phyloP scores from a whole-genome alignment of 2,329 filamentous ascomycete genomes.

The Penicillium sp. region DNA sequence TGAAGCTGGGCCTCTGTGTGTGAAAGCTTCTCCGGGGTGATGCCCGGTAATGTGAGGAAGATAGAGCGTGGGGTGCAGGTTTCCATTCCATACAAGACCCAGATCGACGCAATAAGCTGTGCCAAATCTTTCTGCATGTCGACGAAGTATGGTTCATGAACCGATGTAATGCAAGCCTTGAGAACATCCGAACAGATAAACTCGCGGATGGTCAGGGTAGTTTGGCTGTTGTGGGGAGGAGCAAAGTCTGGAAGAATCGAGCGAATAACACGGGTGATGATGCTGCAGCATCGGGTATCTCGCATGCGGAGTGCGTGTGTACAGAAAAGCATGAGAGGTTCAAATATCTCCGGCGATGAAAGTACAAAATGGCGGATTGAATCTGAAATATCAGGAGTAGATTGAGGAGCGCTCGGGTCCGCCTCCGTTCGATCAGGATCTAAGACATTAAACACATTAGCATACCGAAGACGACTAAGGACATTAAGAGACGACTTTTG shows the following conservation, averaged over 20 bases:
- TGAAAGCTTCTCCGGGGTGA: constrained; percentile 68
- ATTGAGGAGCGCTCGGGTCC: constrained; percentile 34
- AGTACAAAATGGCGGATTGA: constrained; percentile 79
- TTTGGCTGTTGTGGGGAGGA: constrained; percentile 45
- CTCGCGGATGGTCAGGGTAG: constrained; percentile 72
- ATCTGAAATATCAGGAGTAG: constrained; percentile 51
- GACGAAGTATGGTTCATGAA: constrained; percentile 95
- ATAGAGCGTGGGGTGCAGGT: constrained; percentile 72
- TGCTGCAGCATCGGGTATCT: constrained; percentile 83
- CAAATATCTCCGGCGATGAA: constrained; percentile 72
- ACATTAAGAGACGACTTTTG: background rate
- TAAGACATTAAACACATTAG: constrained; percentile 7
- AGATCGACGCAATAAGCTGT: constrained; percentile 79
- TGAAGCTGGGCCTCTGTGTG: constrained; percentile 61
- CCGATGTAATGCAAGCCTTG: constrained; percentile 82
- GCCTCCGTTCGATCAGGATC: constrained; percentile 37
- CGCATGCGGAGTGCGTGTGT: constrained; percentile 86
- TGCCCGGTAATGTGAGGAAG: constrained; percentile 76
- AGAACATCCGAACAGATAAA: constrained; percentile 89
- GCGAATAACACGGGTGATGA: constrained; percentile 82
- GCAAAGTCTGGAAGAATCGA: constrained; percentile 79
- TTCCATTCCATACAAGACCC: constrained; percentile 70
- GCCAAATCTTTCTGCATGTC: constrained; percentile 93
- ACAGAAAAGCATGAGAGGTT: constrained; percentile 87
- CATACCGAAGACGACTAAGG: background rate